These are phyloP conservation scores for Colletotrichum nymphaeae DNA, from an alignment of 2,329 filamentous ascomycete species.

Conservation along the genomic window DNA sequence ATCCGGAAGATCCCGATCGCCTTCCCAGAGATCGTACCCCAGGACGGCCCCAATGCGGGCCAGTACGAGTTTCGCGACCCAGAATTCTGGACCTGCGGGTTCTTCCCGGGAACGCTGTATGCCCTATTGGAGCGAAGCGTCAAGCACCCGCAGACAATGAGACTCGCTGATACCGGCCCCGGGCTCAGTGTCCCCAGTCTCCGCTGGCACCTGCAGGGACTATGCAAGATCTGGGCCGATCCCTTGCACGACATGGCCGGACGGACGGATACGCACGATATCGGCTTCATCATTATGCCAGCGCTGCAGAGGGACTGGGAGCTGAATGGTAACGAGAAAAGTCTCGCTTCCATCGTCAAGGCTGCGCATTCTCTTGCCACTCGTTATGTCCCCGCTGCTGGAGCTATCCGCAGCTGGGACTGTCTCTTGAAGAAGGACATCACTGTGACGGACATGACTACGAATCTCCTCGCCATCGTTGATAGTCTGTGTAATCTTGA, in stretches of 20 bases:
- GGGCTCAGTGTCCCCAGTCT: slow-evolving; percentile 35
- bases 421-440: slow-evolving; percentile 42
- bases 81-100: slow-evolving; percentile 50
- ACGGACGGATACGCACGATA: slow-evolving; percentile 63
- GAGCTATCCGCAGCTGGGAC: slow-evolving; percentile 63
- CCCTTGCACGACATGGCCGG: slow-evolving; percentile 48
- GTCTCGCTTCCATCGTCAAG: slow-evolving; percentile 52
- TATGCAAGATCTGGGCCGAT: slow-evolving; percentile 47
- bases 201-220: slow-evolving; percentile 28
- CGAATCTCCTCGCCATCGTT: slow-evolving; percentile 55
- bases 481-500: slow-evolving; percentile 55
- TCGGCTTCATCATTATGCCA: slow-evolving; percentile 63
- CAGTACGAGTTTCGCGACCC: slow-evolving; percentile 33
- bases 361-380: slow-evolving; percentile 57
- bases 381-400: slow-evolving; percentile 54
- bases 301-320: slow-evolving; percentile 55
- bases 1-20: slow-evolving; percentile 30
- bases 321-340: slow-evolving; percentile 58
- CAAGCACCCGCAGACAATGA: slow-evolving; percentile 43
- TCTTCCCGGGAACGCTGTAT: slow-evolving; percentile 52
- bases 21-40: slow-evolving; percentile 38
- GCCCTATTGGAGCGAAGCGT: slow-evolving; percentile 46
- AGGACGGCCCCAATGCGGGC: slow-evolving; percentile 33
- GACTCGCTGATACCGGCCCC: neutral
- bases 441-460: slow-evolving; percentile 42